Conservation (phyloP, 2,329 filamentous ascomycete species). For the Fusarium stilboides region DNA sequence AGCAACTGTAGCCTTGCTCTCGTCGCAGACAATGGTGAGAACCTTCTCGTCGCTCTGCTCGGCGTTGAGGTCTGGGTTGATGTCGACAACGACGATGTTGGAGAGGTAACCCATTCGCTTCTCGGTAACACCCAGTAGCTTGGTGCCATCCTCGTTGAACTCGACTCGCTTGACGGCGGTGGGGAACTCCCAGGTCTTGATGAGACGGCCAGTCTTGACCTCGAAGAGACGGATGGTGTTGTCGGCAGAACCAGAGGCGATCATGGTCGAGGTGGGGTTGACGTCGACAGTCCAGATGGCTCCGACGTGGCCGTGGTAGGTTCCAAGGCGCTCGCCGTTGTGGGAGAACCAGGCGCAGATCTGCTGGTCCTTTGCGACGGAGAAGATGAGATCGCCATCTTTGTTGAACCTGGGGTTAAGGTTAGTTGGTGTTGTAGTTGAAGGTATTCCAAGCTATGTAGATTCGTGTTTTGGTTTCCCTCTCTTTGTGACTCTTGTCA, state of each 20-base stretch:
- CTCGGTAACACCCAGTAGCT: constrained; percentile 94
- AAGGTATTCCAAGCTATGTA: constrained; percentile 17
- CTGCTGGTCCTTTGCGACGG: constrained; percentile 94
- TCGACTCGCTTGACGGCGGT: constrained; percentile 98
- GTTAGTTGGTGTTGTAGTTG: constrained; percentile 35
- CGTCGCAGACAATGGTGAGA: constrained; percentile 91
- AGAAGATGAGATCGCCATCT: constrained; percentile 98
- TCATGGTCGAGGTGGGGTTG: constrained; percentile 90
- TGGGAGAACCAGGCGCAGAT: constrained; percentile 97
- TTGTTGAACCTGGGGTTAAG: constrained; percentile 78
- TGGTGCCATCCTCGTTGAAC: constrained; percentile 93
- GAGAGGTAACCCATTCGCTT: constrained; percentile 98
- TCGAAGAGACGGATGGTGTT: constrained; percentile 99
- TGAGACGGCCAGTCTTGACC: constrained; percentile 88
- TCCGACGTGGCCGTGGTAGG: constrained; percentile 96
- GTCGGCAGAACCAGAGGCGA: constrained; percentile 96
- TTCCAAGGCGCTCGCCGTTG: constrained; percentile 97
- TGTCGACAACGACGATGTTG: constrained; percentile 93
- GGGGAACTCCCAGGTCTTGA: constrained; percentile 98
- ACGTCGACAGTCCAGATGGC: constrained; percentile 99
- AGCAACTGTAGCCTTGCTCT: constrained; percentile 97
- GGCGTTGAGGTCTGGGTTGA: constrained; percentile 85
- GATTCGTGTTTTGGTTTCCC: constrained; percentile 10
- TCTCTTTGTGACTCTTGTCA: constrained; percentile 9
- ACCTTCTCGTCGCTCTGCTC: constrained; percentile 87